phyloP scores from a whole-genome alignment of 495 filamentous ascomycete genomes.

The Penicillium lagena region DNA sequence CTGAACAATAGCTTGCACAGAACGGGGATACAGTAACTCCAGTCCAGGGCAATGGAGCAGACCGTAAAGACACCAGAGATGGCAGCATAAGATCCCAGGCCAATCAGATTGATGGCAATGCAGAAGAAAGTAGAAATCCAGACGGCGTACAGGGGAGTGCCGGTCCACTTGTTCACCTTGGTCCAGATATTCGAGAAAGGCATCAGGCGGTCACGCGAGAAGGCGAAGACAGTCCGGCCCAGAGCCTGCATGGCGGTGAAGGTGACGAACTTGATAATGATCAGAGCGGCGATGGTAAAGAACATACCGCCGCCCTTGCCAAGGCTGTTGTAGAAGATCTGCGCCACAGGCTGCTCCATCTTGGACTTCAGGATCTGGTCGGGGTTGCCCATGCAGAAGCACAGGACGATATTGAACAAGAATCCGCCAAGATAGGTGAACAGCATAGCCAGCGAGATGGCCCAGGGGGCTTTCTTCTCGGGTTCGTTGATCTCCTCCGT shows the following conservation, averaged over 20 bases:
- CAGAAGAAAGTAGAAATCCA: conserved; percentile 52
- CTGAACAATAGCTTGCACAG: conserved; percentile 53
- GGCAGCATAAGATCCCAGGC: conserved; percentile 54
- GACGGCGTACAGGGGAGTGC: conserved; percentile 54
- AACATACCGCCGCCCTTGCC: conserved; percentile 52
- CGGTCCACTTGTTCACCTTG: conserved; percentile 45
- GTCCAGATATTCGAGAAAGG: conserved; percentile 50
- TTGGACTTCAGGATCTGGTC: conserved; percentile 33
- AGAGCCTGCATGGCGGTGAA: conserved; percentile 58
- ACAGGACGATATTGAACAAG: conserved; percentile 58
- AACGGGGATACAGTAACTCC: conserved; percentile 57
- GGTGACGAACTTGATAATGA: conserved; percentile 46
- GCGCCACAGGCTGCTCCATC: conserved; percentile 55
- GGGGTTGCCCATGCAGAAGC: conserved; percentile 53
- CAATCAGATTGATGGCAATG: conserved; percentile 57
- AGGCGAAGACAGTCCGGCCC: conserved; percentile 57
- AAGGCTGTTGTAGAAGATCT: conserved; percentile 57
- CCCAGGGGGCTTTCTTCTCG: conserved; percentile 52
- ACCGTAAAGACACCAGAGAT: conserved; percentile 59
- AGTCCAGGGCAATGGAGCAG: conserved; percentile 57
- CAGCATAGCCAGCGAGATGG: conserved; percentile 51
- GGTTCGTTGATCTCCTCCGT: conserved; percentile 58
- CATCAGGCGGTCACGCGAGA: conserved; percentile 53
- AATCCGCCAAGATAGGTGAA: conserved; percentile 58
- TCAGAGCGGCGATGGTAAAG: conserved; percentile 53